These are phyloP conservation scores for Testicularia cyperi DNA, from an alignment of 1,284 basidiomycete genomes.

Conservation along the genomic window DNA sequence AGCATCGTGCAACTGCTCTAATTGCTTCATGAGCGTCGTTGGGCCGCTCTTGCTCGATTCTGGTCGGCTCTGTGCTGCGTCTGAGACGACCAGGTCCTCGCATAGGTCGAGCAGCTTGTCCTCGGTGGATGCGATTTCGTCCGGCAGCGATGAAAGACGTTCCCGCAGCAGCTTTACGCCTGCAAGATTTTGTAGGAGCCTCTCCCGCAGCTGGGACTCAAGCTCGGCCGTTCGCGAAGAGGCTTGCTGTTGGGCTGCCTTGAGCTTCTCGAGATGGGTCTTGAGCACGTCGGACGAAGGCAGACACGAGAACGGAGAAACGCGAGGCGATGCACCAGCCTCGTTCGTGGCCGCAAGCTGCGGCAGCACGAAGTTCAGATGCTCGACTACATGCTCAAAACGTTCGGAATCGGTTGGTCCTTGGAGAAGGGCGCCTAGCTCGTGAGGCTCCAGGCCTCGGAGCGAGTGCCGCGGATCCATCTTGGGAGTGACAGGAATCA, in stretches of 20 bases:
- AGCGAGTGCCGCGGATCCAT: no score
- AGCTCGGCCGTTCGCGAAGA: slow-evolving; percentile 8
- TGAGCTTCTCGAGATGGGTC: slow-evolving; percentile 19
- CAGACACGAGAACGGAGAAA: slow-evolving; percentile 11
- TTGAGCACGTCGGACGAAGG: slow-evolving; percentile 22
- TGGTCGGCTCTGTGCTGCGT: background rate
- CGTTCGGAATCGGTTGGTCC: slow-evolving; percentile 10
- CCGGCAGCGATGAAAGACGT: slow-evolving; percentile 18
- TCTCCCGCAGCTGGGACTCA: slow-evolving; percentile 16
- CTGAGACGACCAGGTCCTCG: slow-evolving; percentile 18
- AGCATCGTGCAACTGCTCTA: slow-evolving; percentile 23
- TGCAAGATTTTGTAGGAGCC: slow-evolving; percentile 18
- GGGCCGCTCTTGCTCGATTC: slow-evolving; percentile 7
- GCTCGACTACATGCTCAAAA: slow-evolving; percentile 20
- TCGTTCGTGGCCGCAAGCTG: slow-evolving; percentile 23
- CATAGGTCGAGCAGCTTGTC: slow-evolving; percentile 37
- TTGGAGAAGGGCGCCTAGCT: slow-evolving; percentile 12
- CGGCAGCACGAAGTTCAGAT: slow-evolving; percentile 31
- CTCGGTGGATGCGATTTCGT: slow-evolving; percentile 26
- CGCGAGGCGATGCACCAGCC: no score
- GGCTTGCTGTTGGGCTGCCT: slow-evolving; percentile 7
- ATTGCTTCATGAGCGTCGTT: slow-evolving; percentile 11
- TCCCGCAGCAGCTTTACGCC: slow-evolving; percentile 21
- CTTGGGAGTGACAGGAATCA: no score
- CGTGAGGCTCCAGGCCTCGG: slow-evolving; percentile 26